phyloP scores from a whole-genome alignment of 108 stramenopile species.

The Cylindrotheca closterium region DNA sequence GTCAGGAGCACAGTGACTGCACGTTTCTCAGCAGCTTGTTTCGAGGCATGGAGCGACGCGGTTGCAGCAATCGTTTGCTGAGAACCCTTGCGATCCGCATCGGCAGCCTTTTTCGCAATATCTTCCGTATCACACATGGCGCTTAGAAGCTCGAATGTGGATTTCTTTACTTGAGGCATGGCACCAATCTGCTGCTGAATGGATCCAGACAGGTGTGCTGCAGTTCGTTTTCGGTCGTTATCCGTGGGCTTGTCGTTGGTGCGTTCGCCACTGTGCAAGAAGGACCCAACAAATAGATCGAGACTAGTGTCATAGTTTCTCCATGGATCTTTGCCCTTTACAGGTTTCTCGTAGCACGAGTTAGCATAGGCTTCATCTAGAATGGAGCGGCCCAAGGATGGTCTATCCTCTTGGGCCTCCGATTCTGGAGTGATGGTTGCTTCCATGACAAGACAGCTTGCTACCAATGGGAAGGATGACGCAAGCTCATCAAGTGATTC shows the following conservation, averaged over 20 bases:
- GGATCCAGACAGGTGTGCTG: conserved; percentile 40
- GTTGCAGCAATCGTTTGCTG: conserved; percentile 72
- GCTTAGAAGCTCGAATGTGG: conserved; percentile 55
- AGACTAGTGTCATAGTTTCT: conserved; percentile 58
- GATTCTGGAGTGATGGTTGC: conserved; percentile 37
- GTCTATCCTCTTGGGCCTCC: conserved; percentile 1
- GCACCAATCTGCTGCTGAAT: conserved; percentile 54
- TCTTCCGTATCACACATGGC: conserved; percentile 81
- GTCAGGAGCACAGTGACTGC: conserved; percentile 75
- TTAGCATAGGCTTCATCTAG: conserved; percentile 69
- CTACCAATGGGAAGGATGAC: conserved; percentile 61
- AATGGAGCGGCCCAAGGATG: conserved; percentile 37
- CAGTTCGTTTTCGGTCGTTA: conserved; percentile 56
- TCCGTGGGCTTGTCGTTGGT: conserved; percentile 70
- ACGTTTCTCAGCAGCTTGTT: conserved; percentile 82
- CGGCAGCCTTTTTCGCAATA: conserved; percentile 69
- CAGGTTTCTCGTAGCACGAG: not conserved
- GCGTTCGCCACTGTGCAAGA: conserved; percentile 57
- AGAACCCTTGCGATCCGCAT: conserved; percentile 52
- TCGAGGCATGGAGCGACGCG: conserved; percentile 73
- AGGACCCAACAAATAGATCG: conserved; percentile 59
- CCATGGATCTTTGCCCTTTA: conserved; percentile 20
- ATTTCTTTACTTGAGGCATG: conserved; percentile 51
- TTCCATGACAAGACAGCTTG: conserved; percentile 63
- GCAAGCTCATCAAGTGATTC: conserved; percentile 37